Conservation (phyloP, 306 rosid genomes). For the Dicorynia guianensis region DNA sequence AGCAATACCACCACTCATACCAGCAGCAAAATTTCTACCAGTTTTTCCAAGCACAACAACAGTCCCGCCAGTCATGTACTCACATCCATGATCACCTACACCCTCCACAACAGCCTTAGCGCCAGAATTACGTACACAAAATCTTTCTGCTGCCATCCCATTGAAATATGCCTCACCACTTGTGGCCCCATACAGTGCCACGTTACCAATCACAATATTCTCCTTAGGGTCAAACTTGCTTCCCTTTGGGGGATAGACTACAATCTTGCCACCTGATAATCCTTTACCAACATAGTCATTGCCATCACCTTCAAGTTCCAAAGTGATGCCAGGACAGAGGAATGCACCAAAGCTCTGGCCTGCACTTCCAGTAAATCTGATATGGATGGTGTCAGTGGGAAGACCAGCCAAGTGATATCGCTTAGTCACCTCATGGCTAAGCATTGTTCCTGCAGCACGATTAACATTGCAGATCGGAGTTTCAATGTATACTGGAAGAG, state of each 20-base stretch:
- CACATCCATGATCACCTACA: slow-evolving; percentile 99
- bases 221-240: slow-evolving; percentile 92
- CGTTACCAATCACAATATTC: slow-evolving; percentile 94
- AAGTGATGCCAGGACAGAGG: slow-evolving; percentile 91
- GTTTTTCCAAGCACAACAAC: slow-evolving; percentile 95
- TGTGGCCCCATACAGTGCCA: slow-evolving; percentile 96
- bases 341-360: slow-evolving; percentile 99
- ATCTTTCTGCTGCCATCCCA: slow-evolving; percentile 99
- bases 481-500: slow-evolving; percentile 92
- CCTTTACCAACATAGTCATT: slow-evolving; percentile 99
- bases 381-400: slow-evolving; percentile 89
- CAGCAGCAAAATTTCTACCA: slow-evolving; percentile 98
- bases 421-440: slow-evolving; percentile 97
- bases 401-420: slow-evolving; percentile 83
- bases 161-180: slow-evolving; percentile 94
- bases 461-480: slow-evolving; percentile 70
- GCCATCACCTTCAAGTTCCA: slow-evolving; percentile 98
- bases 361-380: slow-evolving; percentile 86
- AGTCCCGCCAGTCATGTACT: slow-evolving; percentile 98
- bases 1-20: slow-evolving; percentile 99
- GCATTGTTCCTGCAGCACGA: slow-evolving; percentile 99
- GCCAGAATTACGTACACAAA: slow-evolving; percentile 97
- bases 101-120: slow-evolving; percentile 98
- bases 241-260: slow-evolving; percentile 86
- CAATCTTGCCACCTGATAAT: slow-evolving; percentile 92